Percentiles rank a stretch among this genome's conserved stretches.
These are phyloP conservation scores for Boletellus ananas DNA, from an alignment of 768 basidiomycete species.

Conservation along the genomic window DNA sequence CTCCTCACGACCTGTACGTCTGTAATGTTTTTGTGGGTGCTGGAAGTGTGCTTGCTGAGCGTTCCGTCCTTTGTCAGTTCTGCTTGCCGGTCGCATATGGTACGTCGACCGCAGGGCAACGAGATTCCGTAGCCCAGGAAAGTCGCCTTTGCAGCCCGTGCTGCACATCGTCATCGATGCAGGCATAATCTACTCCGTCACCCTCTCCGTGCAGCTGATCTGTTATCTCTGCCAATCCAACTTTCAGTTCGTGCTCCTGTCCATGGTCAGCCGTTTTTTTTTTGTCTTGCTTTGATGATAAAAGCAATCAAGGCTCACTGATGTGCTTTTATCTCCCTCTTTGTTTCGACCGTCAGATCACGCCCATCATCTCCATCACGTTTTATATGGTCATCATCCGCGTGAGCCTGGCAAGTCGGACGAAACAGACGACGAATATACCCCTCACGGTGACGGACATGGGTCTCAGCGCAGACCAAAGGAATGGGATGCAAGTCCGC, in stretches of 20 bases:
- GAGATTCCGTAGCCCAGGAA: conserved; percentile 9
- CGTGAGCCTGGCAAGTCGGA: conserved; percentile 21
- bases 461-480: neutral
- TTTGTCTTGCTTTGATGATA: neutral
- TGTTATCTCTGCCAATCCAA: conserved; percentile 29
- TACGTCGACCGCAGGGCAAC: conserved; percentile 20
- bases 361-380: conserved; percentile 39
- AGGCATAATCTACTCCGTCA: conserved; percentile 36
- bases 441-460: neutral
- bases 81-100: conserved; percentile 32
- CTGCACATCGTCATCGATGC: conserved; percentile 35
- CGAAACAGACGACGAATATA: neutral
- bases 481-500: conserved; percentile 5
- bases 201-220: conserved; percentile 31
- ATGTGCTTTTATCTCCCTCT: neutral
- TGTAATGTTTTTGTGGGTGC: neutral
- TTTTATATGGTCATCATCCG: conserved; percentile 44
- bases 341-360: conserved; percentile 23
- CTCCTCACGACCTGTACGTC: conserved; percentile 29
- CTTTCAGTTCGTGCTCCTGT: conserved; percentile 33
- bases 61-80: conserved; percentile 7
- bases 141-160: conserved; percentile 10
- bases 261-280: conserved; percentile 27
- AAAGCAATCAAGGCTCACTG: neutral
- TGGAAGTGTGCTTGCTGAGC: no score